Conservation (phyloP, 2,329 filamentous ascomycete genomes). For the Trichoderma polysporum region DNA sequence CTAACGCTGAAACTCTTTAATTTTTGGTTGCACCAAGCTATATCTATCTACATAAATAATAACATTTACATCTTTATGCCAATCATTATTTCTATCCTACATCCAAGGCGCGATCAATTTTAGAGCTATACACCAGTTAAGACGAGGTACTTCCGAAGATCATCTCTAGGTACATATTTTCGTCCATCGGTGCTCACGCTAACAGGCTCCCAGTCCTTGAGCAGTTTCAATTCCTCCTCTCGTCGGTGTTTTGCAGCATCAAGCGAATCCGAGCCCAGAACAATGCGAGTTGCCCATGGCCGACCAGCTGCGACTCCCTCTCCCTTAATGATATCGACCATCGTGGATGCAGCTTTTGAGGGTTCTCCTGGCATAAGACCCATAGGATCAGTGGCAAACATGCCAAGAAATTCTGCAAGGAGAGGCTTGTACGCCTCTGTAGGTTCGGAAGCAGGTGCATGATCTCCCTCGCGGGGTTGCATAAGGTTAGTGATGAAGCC, state of each 20-base stretch:
- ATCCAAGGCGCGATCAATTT: not conserved
- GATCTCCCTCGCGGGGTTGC: slow-evolving; percentile 27
- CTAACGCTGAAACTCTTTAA: no score
- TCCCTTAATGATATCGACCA: slow-evolving; percentile 32
- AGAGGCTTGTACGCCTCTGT: slow-evolving; percentile 27
- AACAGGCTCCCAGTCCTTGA: slow-evolving; percentile 29
- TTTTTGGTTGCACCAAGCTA: not conserved
- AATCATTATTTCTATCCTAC: not conserved
- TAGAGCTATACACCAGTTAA: slow-evolving; percentile 3
- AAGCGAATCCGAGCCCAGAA: slow-evolving; percentile 34
- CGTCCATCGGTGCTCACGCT: slow-evolving; percentile 26
- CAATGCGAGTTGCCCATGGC: slow-evolving; percentile 30
- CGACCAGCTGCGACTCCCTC: slow-evolving; percentile 29
- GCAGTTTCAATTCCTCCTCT: slow-evolving; percentile 25
- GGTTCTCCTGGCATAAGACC: slow-evolving; percentile 31
- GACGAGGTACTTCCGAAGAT: not conserved
- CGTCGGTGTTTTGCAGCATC: slow-evolving; percentile 27
- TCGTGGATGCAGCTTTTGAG: slow-evolving; percentile 25
- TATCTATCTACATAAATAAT: not conserved
- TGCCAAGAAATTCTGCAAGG: slow-evolving; percentile 25
- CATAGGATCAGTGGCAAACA: slow-evolving; percentile 27
- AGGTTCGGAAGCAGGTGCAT: slow-evolving; percentile 9
- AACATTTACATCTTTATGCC: not conserved
- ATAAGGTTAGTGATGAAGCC: slow-evolving; percentile 33
- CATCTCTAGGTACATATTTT: not conserved